Base-by-base conservation (phyloP, 1,139 yeast genomes). In the Debaryomyces sp. region DNA sequence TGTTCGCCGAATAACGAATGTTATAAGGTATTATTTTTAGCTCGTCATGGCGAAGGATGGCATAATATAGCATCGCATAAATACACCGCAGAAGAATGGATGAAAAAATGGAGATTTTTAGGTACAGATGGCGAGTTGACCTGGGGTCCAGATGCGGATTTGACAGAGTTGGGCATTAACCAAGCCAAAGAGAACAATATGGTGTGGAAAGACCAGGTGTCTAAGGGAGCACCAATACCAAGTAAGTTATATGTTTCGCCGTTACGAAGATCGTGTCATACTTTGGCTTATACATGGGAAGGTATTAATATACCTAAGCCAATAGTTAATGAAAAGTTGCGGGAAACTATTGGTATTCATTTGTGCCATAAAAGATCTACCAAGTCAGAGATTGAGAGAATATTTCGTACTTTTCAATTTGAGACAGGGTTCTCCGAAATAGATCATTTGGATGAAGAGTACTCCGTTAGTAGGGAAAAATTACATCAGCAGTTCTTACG, bases 1-100 rank as follows among this genome's bases (percentile, higher is more conserved):
- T 24, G 54, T 2, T 63, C 74, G 3, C 62, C 59, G 0, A 54
- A 45, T 1, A 68, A 75, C 46, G 76, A 66, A 30, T 60, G 60
- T 21, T 83, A 84, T 62, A 86, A 85, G 61, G 61, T 87, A 38
- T 54, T 87, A 5, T 76, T 83, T 46, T 68, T 85, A 45, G 91
- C 89, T 1, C 73, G 96, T 50, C 95, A 88, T 59, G 95, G 95
- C 6, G 88, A 87, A 64, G 95, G 95, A 0, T 81, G 73, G 65
- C 94, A 87, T 60, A 88, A 88, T 56, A 68, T 77, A 21, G 89
- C 85, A 1, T 79, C 80, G 41, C 70, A 68, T 24, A 77, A 78
- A 52, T 85, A 84, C 61, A 87, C 90, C 12, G 64, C 73, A 34
- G 66, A 73, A 12, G 79, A 65, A 21, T 87, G 92, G 92, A 75